Conservation (phyloP, 2,329 filamentous ascomycete species). For the Didymella segeticola region DNA sequence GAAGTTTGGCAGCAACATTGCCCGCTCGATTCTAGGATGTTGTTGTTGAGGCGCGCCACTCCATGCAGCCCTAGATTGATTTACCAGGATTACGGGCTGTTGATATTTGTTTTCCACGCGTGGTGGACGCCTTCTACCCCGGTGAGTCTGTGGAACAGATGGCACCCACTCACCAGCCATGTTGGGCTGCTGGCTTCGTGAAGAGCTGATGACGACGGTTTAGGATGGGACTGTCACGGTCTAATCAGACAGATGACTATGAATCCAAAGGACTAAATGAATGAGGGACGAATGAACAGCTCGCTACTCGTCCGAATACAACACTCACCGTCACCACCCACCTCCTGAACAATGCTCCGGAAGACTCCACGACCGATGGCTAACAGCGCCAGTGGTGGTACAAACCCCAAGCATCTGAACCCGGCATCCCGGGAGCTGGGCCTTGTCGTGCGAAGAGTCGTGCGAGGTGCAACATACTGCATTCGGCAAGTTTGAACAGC, state of each 20-base stretch:
- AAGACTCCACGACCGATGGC: not conserved
- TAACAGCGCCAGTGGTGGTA: not conserved
- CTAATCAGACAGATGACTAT: not conserved
- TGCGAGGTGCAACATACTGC: not conserved
- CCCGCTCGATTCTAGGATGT: not conserved
- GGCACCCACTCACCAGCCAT: not conserved
- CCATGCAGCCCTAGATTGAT: constrained; percentile 8
- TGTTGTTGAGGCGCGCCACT: not conserved
- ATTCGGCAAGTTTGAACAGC: not conserved
- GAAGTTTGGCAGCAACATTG: not conserved
- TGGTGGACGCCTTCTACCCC: constrained; percentile 9
- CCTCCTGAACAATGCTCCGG: no score
- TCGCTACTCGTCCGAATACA: no score
- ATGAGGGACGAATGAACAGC: no score
- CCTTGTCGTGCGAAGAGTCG: not conserved
- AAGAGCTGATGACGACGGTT: not conserved
- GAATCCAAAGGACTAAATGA: no score
- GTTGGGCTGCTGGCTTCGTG: not conserved
- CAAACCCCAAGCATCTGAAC: not conserved
- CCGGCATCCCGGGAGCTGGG: constrained; percentile 4
- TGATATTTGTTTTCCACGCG: constrained; percentile 1
- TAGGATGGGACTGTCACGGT: no score
- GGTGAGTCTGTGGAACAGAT: constrained; percentile 7
- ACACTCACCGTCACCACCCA: no score
- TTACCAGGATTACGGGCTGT: not conserved